phyloP scores from a whole-genome alignment of 2,329 filamentous ascomycete species.

The Cladophialophora carrionii region DNA sequence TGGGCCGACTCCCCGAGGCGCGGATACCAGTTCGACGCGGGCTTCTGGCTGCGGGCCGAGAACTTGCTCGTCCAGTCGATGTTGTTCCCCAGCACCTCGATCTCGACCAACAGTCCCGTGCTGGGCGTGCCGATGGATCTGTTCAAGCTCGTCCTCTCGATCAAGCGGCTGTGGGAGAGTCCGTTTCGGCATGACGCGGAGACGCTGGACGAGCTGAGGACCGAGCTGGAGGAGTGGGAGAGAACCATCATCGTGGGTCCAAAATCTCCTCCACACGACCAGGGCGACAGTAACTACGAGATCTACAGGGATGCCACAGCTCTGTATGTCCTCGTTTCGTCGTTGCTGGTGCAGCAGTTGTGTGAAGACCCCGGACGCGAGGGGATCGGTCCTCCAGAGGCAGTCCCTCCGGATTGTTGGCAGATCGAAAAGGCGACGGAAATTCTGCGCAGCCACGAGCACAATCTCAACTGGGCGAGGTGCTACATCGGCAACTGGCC shows the following conservation, averaged over 20 bases:
- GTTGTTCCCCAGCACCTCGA: conserved; percentile 24
- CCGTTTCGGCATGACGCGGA: conserved; percentile 19
- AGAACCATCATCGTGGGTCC: not conserved
- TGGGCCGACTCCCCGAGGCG: conserved; percentile 22
- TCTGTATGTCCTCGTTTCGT: conserved; percentile 27
- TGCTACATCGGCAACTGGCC: conserved; percentile 31
- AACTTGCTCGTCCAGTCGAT: conserved; percentile 21
- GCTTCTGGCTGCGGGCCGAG: conserved; percentile 30
- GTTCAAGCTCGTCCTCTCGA: conserved; percentile 25
- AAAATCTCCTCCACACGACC: not conserved
- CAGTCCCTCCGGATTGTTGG: conserved; percentile 19
- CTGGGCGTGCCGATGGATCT: conserved; percentile 25
- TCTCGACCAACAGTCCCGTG: conserved; percentile 30
- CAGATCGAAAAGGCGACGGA: conserved; percentile 18
- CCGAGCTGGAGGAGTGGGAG: conserved; percentile 31
- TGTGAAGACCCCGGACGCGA: not conserved
- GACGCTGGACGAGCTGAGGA: conserved; percentile 20
- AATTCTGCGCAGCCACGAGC: conserved; percentile 18
- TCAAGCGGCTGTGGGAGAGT: conserved; percentile 24
- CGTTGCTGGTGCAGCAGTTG: conserved; percentile 28
- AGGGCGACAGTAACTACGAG: not conserved
- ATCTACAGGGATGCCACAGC: conserved; percentile 27
- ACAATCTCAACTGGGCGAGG: conserved; percentile 22
- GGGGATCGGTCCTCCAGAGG: conserved; percentile 10
- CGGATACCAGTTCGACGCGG: conserved; percentile 26